Percentiles rank a stretch among this genome's conserved stretches.
These are phyloP conservation scores for Saccharomyces uvarum DNA, from an alignment of 1,139 yeast genomes.

Conservation along the genomic window DNA sequence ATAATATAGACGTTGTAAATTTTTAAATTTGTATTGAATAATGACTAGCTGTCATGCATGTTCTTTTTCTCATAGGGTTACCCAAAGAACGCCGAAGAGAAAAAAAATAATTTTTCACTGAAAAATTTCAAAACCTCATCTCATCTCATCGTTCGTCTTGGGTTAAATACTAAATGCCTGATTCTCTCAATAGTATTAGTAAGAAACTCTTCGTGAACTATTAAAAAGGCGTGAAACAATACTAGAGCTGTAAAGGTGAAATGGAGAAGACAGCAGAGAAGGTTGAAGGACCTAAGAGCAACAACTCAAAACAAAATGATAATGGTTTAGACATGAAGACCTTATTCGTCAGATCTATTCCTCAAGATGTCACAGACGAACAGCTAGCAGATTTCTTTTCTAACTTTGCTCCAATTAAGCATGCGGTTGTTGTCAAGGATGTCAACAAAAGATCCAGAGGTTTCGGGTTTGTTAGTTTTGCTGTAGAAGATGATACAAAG, in stretches of 20 bases:
- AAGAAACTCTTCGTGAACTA: neutral
- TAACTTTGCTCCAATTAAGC: slow-evolving; percentile 89
- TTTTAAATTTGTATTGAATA: neutral
- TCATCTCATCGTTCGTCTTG: slow-evolving; percentile 15
- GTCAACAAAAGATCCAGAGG: slow-evolving; percentile 70
- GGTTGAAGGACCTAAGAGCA: slow-evolving; percentile 2
- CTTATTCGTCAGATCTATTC: slow-evolving; percentile 77
- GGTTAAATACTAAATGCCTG: neutral
- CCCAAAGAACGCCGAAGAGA: neutral
- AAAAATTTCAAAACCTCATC: slow-evolving; percentile 19
- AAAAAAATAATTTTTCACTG: slow-evolving; percentile 3
- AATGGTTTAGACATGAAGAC: slow-evolving; percentile 44
- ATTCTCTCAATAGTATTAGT: neutral
- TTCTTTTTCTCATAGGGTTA: neutral
- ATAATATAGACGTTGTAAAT: neutral
- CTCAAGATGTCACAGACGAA: slow-evolving; percentile 72
- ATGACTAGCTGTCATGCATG: neutral
- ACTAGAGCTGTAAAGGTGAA: neutral
- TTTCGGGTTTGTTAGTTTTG: slow-evolving; percentile 91
- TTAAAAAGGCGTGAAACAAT: neutral
- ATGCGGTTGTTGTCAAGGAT: slow-evolving; percentile 86
- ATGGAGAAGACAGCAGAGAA: slow-evolving; percentile 1
- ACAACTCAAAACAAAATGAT: slow-evolving; percentile 12
- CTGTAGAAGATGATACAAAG: slow-evolving; percentile 75
- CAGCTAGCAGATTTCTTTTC: slow-evolving; percentile 78